Conservation (phyloP, 2,329 filamentous ascomycete species). For the Scedosporium dehoogii region DNA sequence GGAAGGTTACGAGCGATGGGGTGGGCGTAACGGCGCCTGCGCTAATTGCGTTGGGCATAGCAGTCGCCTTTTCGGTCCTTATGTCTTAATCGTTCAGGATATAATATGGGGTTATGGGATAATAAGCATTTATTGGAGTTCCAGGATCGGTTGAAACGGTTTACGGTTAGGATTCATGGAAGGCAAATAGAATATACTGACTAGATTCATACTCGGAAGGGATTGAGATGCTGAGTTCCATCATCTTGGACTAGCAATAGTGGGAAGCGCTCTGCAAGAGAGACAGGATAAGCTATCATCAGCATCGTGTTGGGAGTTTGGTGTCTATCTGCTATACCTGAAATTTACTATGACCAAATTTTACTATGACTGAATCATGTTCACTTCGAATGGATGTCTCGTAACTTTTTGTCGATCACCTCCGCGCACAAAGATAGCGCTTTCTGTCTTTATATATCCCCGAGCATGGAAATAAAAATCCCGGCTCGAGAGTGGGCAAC, state of each 20-base stretch:
- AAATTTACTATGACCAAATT: too few relatives aligned
- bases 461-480: too few relatives aligned
- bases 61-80: constrained; percentile 9
- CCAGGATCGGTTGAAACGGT: background rate
- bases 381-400: too few relatives aligned
- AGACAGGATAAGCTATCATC: background rate
- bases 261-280: background rate
- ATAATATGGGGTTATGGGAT: background rate
- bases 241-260: background rate
- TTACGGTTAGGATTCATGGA: background rate
- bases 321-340: too few relatives aligned
- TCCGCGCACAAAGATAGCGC: too few relatives aligned
- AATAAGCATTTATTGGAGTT: background rate
- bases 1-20: constrained; percentile 21
- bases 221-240: background rate
- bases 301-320: background rate
- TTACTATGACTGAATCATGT: too few relatives aligned
- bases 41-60: constrained; percentile 2
- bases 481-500: background rate
- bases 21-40: background rate
- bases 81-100: background rate
- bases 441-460: too few relatives aligned
- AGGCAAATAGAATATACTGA: background rate
- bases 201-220: background rate
- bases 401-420: too few relatives aligned